phyloP scores from a whole-genome alignment of 2,329 filamentous ascomycete genomes.

The Fusarium cicatricum region DNA sequence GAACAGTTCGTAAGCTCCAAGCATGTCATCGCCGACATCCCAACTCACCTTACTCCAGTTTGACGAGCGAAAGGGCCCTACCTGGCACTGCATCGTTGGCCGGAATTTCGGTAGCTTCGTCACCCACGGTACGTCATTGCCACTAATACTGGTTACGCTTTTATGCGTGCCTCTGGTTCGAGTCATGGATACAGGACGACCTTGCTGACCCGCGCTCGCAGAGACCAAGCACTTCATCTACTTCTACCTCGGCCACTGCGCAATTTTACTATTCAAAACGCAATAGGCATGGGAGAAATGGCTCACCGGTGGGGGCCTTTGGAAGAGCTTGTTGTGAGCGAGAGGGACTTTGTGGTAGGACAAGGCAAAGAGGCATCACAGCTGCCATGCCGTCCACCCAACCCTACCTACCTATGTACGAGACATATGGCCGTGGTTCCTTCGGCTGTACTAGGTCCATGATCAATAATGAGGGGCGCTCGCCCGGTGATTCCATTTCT shows the following conservation, averaged over 20 bases:
- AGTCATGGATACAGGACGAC: neutral
- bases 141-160: too few species aligned
- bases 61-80: conserved; percentile 94
- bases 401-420: conserved; percentile 30
- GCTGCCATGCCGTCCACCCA: conserved; percentile 30
- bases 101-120: conserved; percentile 99
- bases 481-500: conserved; percentile 34
- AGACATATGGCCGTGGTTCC: conserved; percentile 21
- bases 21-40: conserved; percentile 14
- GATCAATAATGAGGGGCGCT: conserved; percentile 38
- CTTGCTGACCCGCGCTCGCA: conserved; percentile 51
- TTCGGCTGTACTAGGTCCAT: conserved; percentile 33
- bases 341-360: conserved; percentile 30
- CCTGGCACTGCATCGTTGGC: conserved; percentile 99
- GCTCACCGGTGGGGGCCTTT: conserved; percentile 41
- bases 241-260: conserved; percentile 98
- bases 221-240: conserved; percentile 99
- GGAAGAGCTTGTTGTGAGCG: conserved; percentile 43
- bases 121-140: conserved; percentile 78
- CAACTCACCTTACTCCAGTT: conserved; percentile 66
- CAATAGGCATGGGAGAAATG: conserved; percentile 67
- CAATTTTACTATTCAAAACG: conserved; percentile 98
- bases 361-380: conserved; percentile 25
- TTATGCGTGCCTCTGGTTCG: neutral
- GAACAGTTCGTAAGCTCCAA: conserved; percentile 66